Conservation (phyloP, 495 filamentous ascomycete genomes). For the Penicillium parvum region DNA sequence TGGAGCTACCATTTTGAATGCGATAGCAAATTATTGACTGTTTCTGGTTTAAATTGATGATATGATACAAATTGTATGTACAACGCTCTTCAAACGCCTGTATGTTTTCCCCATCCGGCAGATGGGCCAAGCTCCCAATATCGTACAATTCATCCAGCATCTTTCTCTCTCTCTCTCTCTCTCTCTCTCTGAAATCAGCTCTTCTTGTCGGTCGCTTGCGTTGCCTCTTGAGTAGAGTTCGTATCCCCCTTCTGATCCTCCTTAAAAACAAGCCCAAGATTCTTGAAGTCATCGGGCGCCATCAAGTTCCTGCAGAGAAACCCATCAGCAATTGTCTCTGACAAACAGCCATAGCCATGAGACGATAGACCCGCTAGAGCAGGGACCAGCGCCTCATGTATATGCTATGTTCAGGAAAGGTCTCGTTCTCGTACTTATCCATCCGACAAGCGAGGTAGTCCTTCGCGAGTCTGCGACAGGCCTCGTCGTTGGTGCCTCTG, state of each 20-base stretch:
- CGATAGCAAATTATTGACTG: too few species aligned
- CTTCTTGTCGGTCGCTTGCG: conserved; percentile 9
- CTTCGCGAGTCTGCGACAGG: conserved; percentile 82
- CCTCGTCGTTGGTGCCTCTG: conserved; percentile 76
- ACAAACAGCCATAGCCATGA: too few species aligned
- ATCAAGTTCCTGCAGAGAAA: conserved; percentile 72
- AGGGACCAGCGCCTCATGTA: too few species aligned
- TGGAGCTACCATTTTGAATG: too few species aligned
- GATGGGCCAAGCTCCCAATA: conserved; percentile 14
- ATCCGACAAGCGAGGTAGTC: conserved; percentile 86
- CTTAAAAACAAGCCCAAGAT: conserved; percentile 74
- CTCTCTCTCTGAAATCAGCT: too few species aligned
- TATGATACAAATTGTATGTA: conserved; percentile 18
- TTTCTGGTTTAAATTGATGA: neutral
- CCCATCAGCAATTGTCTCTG: conserved; percentile 6
- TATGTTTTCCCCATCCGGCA: conserved; percentile 2
- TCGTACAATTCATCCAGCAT: conserved; percentile 14
- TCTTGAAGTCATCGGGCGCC: conserved; percentile 89
- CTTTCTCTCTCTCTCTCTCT: neutral
- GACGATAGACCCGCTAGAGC: too few species aligned
- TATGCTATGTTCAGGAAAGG: neutral
- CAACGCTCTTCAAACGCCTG: conserved; percentile 20
- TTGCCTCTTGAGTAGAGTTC: neutral
- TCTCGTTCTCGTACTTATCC: conserved; percentile 75
- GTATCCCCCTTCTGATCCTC: conserved; percentile 22